Base-by-base conservation (phyloP, 2,329 filamentous ascomycete genomes). In the Botrytis fabae region DNA sequence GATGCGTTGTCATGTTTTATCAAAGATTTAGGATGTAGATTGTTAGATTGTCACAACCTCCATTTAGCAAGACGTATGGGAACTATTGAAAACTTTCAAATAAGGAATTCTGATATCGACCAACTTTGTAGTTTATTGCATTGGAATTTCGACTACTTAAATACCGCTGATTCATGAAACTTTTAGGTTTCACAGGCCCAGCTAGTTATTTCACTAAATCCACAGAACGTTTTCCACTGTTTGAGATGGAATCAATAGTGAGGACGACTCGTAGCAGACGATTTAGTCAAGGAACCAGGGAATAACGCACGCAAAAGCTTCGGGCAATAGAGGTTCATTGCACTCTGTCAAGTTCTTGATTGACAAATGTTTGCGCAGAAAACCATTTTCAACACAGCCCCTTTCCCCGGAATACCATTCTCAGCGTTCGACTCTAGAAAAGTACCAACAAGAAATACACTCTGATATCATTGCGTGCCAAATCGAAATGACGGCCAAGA, bases 311-410 rank as follows among this genome's bases (percentile, higher is more conserved):
- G 51, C 16, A n/a, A 57, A 0, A 18, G 6, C 18, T 18, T 28
- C 28, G n/a, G 14, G n/a, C 6, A 28, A 28, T 9, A 32, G n/a
- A 28, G 14, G 51, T 57, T 57, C 22, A 61, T 38, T 61, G 12
- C 22, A 61, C 2, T 3, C 35, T 40, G 22, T 18, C 22, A 5
- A 38, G 6, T 40, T 10, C 35, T 9, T 40, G 12, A 61, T 18
- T 40, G 35, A n/a, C 35, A n/a, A 40, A 16, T 61, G 22, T 61
- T 16, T 40, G 25, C 38, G 22, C 22, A 40, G 35, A 54, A 59
- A 44, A 69, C 6, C 14, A 22, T 69, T 32, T 69, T 35, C 66
- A 35, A 40, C 66, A 59, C 38, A 69, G 66, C 66, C 66, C 22
- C 38, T 62, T 44, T 59, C 6, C 28, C n/a, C 20, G 6, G 44